Conservation (phyloP, 2,329 filamentous ascomycete species). For the Cladosporium austrohemisphaericum region DNA sequence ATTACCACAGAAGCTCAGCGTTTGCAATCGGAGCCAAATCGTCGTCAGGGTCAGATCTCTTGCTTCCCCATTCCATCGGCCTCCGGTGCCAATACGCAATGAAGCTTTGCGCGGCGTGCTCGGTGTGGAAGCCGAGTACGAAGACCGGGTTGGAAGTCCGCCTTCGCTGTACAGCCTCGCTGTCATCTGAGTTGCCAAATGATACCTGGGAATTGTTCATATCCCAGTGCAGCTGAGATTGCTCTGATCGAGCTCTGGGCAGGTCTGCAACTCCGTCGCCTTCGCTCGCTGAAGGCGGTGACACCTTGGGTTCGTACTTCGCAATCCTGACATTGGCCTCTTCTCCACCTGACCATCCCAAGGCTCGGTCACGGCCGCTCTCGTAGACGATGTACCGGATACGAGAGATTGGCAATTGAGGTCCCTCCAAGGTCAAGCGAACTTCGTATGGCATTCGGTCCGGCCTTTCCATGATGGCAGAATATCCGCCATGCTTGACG, state of each 20-base stretch:
- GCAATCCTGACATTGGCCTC: constrained; percentile 24
- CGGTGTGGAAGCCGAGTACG: constrained; percentile 55
- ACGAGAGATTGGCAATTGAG: constrained; percentile 24
- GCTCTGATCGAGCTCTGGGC: neutral
- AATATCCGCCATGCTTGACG: constrained; percentile 36
- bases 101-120: constrained; percentile 52
- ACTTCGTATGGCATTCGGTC: constrained; percentile 32
- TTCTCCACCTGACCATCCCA: constrained; percentile 30
- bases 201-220: constrained; percentile 7
- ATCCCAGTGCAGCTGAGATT: neutral
- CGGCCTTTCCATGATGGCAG: constrained; percentile 24
- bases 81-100: constrained; percentile 51
- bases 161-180: constrained; percentile 33
- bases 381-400: constrained; percentile 28
- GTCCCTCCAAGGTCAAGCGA: constrained; percentile 33
- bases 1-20: constrained; percentile 49
- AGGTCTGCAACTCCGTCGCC: neutral
- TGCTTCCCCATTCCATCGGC: constrained; percentile 35
- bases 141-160: constrained; percentile 40
- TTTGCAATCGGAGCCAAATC: constrained; percentile 40
- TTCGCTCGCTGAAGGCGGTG: neutral
- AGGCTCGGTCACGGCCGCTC: constrained; percentile 22
- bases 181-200: neutral
- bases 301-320: constrained; percentile 25
- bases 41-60: constrained; percentile 28